These are phyloP conservation scores for Heimioporus sp. DNA, from an alignment of 768 basidiomycete genomes.

Conservation along the genomic window DNA sequence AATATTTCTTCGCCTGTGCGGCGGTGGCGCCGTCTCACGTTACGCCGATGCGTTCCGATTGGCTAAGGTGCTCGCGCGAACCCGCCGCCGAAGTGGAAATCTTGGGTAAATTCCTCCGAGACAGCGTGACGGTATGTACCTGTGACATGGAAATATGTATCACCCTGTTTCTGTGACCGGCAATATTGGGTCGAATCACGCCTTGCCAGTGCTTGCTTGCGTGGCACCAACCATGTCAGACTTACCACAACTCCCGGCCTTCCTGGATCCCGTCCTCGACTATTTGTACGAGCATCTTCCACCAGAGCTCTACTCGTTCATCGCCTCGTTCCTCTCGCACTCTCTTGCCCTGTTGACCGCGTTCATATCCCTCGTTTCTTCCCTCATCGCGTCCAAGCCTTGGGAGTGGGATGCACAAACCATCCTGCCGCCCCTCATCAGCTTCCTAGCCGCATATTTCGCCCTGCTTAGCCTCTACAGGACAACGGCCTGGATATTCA, in stretches of 20 bases:
- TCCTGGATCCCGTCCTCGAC: slow-evolving; percentile 53
- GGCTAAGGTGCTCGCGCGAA: slow-evolving; percentile 10
- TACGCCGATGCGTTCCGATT: slow-evolving; percentile 28
- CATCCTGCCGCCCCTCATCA: slow-evolving; percentile 71
- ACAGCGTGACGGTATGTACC: slow-evolving; percentile 7
- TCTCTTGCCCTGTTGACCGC: slow-evolving; percentile 49
- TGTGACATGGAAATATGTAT: slow-evolving; percentile 15
- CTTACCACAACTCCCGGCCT: slow-evolving; percentile 38
- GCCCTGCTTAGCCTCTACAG: slow-evolving; percentile 77
- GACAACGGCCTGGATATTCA: slow-evolving; percentile 72
- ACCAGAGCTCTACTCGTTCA: slow-evolving; percentile 49
- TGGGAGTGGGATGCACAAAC: slow-evolving; percentile 66
- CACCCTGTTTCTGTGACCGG: slow-evolving; percentile 15
- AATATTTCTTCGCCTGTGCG: slow-evolving; percentile 13
- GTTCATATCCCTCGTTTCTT: slow-evolving; percentile 44
- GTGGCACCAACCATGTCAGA: slow-evolving; percentile 30
- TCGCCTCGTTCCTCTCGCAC: slow-evolving; percentile 52
- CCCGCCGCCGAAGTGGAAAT: slow-evolving; percentile 6
- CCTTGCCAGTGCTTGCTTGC: slow-evolving; percentile 3
- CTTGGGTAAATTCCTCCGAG: slow-evolving; percentile 1
- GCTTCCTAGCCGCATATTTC: slow-evolving; percentile 68
- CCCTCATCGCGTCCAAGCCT: slow-evolving; percentile 50
- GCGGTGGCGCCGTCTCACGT: slow-evolving; percentile 6
- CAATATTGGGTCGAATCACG: slow-evolving; percentile 15
- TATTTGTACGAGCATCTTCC: slow-evolving; percentile 58